Base-by-base conservation (phyloP, 1,139 yeast species). In the Pichia terricola region DNA sequence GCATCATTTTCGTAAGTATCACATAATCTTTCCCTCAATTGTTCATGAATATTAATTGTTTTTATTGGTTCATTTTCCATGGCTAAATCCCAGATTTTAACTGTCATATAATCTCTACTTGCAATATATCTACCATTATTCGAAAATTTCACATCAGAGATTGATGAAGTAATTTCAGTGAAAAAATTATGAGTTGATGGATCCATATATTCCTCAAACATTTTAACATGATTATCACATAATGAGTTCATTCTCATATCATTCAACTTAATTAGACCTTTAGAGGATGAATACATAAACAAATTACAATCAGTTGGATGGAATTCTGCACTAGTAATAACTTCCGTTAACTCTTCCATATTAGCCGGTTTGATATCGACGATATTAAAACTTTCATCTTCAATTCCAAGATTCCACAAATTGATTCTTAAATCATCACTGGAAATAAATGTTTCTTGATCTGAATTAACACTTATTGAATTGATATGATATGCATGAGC, bases 321-420 rank as follows among this genome's bases (percentile, higher is more conserved):
- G 68, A 94, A 91, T 63, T 89, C 96, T 3, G 97, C 95, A 57
- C 94, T 79, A n/a, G 99, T 94, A 54, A 94, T 91, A 44, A 94
- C 98, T 65, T 94, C 98, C 11, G 98, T 91, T 58, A 94, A 75
- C 66, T 94, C 99, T 68, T 94, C 99, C 98, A 94, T 94, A 65
- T 89, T 88, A 25, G 91, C 86, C 5, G 99, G 99, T 65, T 94
- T 89, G 58, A 94, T 94, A 65, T 94, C 98, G 49, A 94, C 98
- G 56, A 94, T 89, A 64, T 85, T 94, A 67, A 94, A 94, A 56
- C 94, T 80, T 67, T 91, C 96, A 64, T 91, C 96, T 35, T 96
- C 88, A 56, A 88, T 86, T 43, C 88, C 91, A 56, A 89, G 70
- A 63, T 91, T 89, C 99, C 99, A 94, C 54, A 94, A 70, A 64